Evolutionary conservation across 257 asterid genomes (phyloP), one percentile per base, ranked within the genome.

Genomic region (Penstemon eatonii): DNA sequence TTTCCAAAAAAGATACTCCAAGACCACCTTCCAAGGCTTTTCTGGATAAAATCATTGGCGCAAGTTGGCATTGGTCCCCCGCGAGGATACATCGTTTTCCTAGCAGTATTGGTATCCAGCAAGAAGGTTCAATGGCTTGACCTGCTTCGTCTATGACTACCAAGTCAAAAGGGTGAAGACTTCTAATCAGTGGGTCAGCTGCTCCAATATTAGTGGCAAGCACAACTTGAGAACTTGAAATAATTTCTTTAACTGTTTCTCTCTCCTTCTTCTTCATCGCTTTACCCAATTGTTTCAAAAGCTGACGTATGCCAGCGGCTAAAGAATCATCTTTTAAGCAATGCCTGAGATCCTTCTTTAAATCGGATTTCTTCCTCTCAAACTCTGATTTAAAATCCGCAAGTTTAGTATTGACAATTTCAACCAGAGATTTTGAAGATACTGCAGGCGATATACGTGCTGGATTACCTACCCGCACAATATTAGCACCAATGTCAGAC

Each of bases 291-390:
- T 92, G 97, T 78, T 92, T 92, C 75, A 92, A 80, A 77, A 92
- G 98, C 83, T 92, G 98, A 54, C 98, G 97, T 66, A 92, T 92
- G 49, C 98, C 98, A 37, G 98, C 89, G 58, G 98, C 98, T 77
- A 92, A 86, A 66, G 98, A 92, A 74, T 92, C 98, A 73, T 92
- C 98, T 61, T 76, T 86, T 50, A 92, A 78, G 84, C 98, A 92
- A 74, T 74, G 81, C 55, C 91, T 84, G 55, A 92, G 89, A 83
- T 92, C 98, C 84, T 83, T 89, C 80, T 96, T 85, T 58, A 92
- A 76, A 76, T 92, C 76, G 46, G 98, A 76, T 81, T 92, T 92
- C 85, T 92, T 92, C 76, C 97, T 90, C 84, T 85, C 90, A 47
- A 85, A 80, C 79, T 88, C 96, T 52, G 81, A 77, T 73, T 53